Evolutionary conservation across 2,329 filamentous ascomycete genomes (phyloP).

Genomic region (Colletotrichum acutatum): DNA sequence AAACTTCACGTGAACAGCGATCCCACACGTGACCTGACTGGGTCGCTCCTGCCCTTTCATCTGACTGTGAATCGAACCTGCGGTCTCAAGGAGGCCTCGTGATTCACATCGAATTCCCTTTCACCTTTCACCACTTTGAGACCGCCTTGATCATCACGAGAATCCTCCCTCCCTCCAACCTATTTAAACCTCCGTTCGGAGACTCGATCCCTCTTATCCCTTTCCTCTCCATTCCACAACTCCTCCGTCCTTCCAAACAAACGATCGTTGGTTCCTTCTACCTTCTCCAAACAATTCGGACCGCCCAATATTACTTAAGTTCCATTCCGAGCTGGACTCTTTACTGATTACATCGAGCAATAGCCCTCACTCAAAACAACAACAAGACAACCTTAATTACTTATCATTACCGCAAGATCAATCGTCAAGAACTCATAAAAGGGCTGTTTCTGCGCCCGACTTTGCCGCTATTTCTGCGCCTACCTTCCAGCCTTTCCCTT

Average conservation of each 20-base stretch:
- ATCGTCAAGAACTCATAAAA: constrained; percentile 53
- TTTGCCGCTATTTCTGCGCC: constrained; percentile 46
- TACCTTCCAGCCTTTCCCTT: constrained; percentile 35
- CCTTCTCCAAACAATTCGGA: background rate
- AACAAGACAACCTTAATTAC: constrained; percentile 30
- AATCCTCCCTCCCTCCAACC: background rate
- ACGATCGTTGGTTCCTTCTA: background rate
- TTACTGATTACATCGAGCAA: constrained; percentile 1
- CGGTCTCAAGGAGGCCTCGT: background rate
- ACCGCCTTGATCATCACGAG: background rate
- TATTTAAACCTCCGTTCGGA: background rate
- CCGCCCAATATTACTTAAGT: background rate
- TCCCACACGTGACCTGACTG: background rate
- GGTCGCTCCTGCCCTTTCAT: background rate
- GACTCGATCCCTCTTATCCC: background rate
- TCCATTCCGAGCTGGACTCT: constrained; percentile 20
- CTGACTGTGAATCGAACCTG: background rate
- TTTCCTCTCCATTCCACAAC: background rate
- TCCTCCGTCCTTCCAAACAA: background rate
- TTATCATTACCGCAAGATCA: constrained; percentile 36
- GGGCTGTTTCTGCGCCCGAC: constrained; percentile 61
- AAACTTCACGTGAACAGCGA: background rate
- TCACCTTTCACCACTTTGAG: background rate
- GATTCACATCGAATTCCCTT: background rate
- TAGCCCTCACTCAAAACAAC: constrained; percentile 34